Evolutionary conservation across 768 basidiomycete genomes (phyloP), one percentile per base, ranked within the genome.

Genomic region (Lactarius indigo): DNA sequence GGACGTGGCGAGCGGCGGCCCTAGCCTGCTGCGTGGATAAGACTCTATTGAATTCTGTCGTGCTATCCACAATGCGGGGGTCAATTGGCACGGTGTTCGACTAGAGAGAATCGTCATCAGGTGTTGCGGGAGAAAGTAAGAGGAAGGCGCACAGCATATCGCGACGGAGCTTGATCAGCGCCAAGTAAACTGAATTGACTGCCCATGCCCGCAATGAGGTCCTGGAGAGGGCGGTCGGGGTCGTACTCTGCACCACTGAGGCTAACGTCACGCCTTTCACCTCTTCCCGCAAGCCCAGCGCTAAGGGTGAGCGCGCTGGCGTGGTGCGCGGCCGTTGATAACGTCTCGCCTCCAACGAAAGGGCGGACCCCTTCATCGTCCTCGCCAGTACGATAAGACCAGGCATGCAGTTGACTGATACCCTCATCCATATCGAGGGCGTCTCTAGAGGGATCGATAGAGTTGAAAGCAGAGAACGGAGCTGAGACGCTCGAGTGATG

Each of bases 251-350:
- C 88, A 44, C 87, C 90, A 74, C 87, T 90, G 60, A 90, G 73
- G 71, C 86, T 82, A 20, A 79, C 71, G 70, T 90, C 87, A 65
- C 87, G 78, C 57, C 82, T 79, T 23, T 75, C 77, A 5, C 82
- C 78, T 3, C 86, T 80, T 2, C 80, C 81, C 42, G 84, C 87
- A 12, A 96, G 82, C 1, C 95, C 94, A 4, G 93, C 92, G 61
- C 84, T 90, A 20, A 97, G 82, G 0, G 95, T 96, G 61, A 96
- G 80, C 2, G 86, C 92, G 69, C 90, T 92, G 30, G 92, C 94
- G 76, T 97, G 95, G 76, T 97, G 95, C 1, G 88, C 92, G 10
- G 86, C 87, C 0, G 94, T 96, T 0, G 92, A 94, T 65, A 92
- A 76, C 0, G 90, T 91, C 65, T 87, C 85, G 26, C 84, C 86